Conservation (phyloP, 805 yeast genomes). For the Yarrowia deformans region DNA sequence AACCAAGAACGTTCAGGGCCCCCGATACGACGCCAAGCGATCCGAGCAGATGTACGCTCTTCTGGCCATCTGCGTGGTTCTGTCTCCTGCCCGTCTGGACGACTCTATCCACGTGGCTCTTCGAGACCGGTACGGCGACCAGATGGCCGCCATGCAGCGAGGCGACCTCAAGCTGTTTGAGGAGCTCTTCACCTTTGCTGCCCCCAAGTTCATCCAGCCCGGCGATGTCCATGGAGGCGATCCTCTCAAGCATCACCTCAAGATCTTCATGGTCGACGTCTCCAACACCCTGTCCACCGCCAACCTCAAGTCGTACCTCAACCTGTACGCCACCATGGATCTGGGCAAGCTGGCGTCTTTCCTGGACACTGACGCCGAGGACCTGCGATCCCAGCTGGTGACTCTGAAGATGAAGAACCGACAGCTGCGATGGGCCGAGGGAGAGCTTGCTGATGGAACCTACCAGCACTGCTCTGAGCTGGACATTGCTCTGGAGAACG, state of each 20-base stretch:
- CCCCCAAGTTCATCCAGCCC: slow-evolving; percentile 59
- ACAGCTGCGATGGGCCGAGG: slow-evolving; percentile 56
- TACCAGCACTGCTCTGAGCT: slow-evolving; percentile 54
- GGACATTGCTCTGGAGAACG: slow-evolving; percentile 55
- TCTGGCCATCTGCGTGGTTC: slow-evolving; percentile 56
- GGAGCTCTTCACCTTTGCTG: slow-evolving; percentile 57
- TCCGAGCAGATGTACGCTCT: slow-evolving; percentile 62
- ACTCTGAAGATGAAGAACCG: slow-evolving; percentile 57
- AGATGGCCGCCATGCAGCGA: slow-evolving; percentile 54
- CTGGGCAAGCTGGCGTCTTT: slow-evolving; percentile 55
- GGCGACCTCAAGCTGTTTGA: slow-evolving; percentile 55
- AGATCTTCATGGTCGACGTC: slow-evolving; percentile 55
- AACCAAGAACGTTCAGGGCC: slow-evolving; percentile 55
- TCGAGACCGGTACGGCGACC: slow-evolving; percentile 58
- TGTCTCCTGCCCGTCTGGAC: slow-evolving; percentile 58
- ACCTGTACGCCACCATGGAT: slow-evolving; percentile 58
- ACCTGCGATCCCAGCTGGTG: slow-evolving; percentile 53
- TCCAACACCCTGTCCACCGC: slow-evolving; percentile 53
- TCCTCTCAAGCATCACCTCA: slow-evolving; percentile 55
- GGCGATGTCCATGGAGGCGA: slow-evolving; percentile 46
- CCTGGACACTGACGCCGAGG: slow-evolving; percentile 51
- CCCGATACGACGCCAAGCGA: slow-evolving; percentile 56
- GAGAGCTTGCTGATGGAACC: slow-evolving; percentile 55
- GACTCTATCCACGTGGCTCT: slow-evolving; percentile 56
- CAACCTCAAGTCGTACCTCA: slow-evolving; percentile 56